phyloP scores from a whole-genome alignment of 352 stramenopile genomes.

The Globisporangium nagaii region DNA sequence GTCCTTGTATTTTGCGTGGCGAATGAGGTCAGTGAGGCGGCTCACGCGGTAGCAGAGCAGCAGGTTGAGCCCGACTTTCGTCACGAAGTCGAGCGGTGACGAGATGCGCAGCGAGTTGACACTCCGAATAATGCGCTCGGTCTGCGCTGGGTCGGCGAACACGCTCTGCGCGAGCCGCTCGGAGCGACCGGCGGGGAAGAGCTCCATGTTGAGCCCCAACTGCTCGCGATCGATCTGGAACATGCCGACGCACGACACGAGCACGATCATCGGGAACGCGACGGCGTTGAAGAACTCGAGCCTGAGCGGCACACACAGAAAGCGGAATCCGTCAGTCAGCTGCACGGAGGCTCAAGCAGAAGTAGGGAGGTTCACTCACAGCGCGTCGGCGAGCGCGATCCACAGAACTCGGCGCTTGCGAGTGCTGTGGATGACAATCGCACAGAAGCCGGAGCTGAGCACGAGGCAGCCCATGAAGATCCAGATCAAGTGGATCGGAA shows the following conservation, averaged over 20 bases:
- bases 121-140: constrained; percentile 7
- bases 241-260: constrained; percentile 22
- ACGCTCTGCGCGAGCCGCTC: constrained; percentile 22
- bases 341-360: background rate
- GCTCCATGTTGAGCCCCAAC: constrained; percentile 24
- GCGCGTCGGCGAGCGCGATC: constrained; percentile 13
- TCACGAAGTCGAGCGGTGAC: constrained; percentile 14
- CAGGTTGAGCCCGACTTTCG: constrained; percentile 8
- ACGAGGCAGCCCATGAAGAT: constrained; percentile 3
- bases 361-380: constrained; percentile 6
- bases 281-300: constrained; percentile 29
- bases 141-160: constrained; percentile 17
- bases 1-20: constrained; percentile 2
- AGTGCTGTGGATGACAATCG: constrained; percentile 3
- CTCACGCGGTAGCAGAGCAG: constrained; percentile 10
- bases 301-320: constrained; percentile 1
- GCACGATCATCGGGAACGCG: constrained; percentile 24
- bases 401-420: constrained; percentile 6
- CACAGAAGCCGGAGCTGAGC: background rate
- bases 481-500: constrained; percentile 4
- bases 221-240: constrained; percentile 27
- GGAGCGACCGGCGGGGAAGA: constrained; percentile 22
- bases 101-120: constrained; percentile 15
- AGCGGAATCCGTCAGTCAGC: background rate
- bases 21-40: constrained; percentile 7